Conservation (phyloP, 1,284 basidiomycete genomes). For the Salmacisia buchloeana region DNA sequence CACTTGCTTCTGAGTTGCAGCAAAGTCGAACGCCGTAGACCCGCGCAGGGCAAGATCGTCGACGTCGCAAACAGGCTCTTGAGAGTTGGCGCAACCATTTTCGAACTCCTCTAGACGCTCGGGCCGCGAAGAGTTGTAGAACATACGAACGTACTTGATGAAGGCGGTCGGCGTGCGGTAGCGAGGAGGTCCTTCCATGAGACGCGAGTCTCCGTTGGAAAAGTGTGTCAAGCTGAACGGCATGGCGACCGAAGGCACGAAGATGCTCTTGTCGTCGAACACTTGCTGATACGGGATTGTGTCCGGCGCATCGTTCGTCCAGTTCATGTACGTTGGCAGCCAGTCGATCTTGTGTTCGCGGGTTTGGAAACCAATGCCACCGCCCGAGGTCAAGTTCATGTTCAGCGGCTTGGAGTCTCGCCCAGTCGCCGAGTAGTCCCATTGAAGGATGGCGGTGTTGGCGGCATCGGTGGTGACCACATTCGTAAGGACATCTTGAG, state of each 20-base stretch:
- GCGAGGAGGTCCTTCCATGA: constrained; percentile 31
- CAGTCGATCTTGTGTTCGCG: constrained; percentile 42
- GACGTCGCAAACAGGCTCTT: constrained; percentile 27
- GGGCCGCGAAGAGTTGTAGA: constrained; percentile 42
- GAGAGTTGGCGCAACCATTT: constrained; percentile 22
- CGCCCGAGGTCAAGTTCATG: constrained; percentile 19
- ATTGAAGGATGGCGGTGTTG: constrained; percentile 27
- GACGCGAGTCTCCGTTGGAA: constrained; percentile 33
- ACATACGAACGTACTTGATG: constrained; percentile 37
- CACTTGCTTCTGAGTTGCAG: neutral
- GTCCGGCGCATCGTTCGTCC: constrained; percentile 28
- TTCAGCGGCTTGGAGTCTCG: constrained; percentile 23
- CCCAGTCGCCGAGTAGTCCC: constrained; percentile 30
- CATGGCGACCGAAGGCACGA: constrained; percentile 23
- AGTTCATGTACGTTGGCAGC: constrained; percentile 23
- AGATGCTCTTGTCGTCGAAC: constrained; percentile 14
- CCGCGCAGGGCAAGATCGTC: constrained; percentile 34
- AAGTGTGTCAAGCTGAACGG: constrained; percentile 35
- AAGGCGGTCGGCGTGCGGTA: constrained; percentile 23
- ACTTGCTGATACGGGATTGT: constrained; percentile 23
- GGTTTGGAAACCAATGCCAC: constrained; percentile 18
- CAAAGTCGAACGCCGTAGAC: constrained; percentile 26
- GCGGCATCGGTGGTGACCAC: constrained; percentile 14
- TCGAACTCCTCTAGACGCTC: constrained; percentile 28
- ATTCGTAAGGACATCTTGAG: constrained; percentile 21